Conservation (phyloP, 345 rosid genomes). For the Raphanus raphanistrum region DNA sequence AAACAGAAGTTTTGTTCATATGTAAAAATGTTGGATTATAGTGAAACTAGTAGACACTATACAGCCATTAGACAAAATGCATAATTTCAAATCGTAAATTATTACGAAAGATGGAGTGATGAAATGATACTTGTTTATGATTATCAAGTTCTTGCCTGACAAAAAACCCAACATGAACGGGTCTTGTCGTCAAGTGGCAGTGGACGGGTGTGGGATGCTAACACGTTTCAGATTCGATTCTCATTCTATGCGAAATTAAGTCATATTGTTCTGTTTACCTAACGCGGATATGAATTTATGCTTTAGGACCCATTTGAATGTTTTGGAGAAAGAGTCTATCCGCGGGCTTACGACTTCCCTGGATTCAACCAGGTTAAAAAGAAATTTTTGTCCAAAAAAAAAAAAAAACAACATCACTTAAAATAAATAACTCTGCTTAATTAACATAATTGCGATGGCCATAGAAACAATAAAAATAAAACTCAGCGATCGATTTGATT, state of each 20-base stretch:
- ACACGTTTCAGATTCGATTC: too few relatives aligned
- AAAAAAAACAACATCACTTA: too few relatives aligned
- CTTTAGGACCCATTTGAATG: too few relatives aligned
- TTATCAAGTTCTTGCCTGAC: constrained; percentile 24
- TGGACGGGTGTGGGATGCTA: too few relatives aligned
- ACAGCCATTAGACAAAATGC: constrained; percentile 28
- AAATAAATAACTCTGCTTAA: constrained; percentile 5
- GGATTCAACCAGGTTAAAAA: too few relatives aligned
- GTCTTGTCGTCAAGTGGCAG: too few relatives aligned
- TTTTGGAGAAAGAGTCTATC: too few relatives aligned
- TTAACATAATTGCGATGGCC: constrained; percentile 10
- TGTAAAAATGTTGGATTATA: constrained; percentile 19
- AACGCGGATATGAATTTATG: too few relatives aligned
- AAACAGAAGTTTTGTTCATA: constrained; percentile 34
- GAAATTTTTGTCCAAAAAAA: too few relatives aligned
- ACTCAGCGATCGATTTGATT: constrained; percentile 12
- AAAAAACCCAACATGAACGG: constrained; percentile 33
- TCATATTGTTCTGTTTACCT: too few relatives aligned
- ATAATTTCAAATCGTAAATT: constrained; percentile 21
- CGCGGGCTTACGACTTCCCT: too few relatives aligned
- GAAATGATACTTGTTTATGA: constrained; percentile 28
- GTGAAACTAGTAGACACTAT: constrained; percentile 17
- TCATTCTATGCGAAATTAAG: too few relatives aligned
- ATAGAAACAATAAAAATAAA: constrained; percentile 6
- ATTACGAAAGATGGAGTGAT: neutral